These are phyloP conservation scores for Sclerospora graminicola DNA, from an alignment of 352 stramenopile genomes.

Conservation along the genomic window DNA sequence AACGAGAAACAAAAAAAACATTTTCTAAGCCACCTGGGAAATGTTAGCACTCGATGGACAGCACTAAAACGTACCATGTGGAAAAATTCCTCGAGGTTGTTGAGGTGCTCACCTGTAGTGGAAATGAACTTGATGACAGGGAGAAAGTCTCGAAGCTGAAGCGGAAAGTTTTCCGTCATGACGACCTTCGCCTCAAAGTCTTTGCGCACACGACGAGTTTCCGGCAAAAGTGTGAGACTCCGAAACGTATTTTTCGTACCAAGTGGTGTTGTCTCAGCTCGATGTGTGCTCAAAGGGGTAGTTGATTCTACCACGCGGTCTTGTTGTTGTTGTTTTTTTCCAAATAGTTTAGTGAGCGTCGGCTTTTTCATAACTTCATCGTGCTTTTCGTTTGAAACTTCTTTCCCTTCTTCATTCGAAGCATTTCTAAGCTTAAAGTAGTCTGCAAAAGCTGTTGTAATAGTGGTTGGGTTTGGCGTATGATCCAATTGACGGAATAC, in stretches of 20 bases:
- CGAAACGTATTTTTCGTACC: conserved; percentile 49
- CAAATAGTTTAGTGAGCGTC: conserved; percentile 42
- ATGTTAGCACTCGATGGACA: not conserved
- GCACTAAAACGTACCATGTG: conserved; percentile 42
- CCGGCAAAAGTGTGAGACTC: conserved; percentile 48
- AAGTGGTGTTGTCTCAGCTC: not conserved
- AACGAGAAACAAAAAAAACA: not conserved
- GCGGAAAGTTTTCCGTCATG: conserved; percentile 70
- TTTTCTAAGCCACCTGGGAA: not conserved
- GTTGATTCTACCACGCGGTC: conserved; percentile 1
- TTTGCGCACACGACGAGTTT: conserved; percentile 32
- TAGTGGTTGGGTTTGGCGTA: conserved; percentile 59
- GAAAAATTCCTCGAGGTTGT: conserved; percentile 80
- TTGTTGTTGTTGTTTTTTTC: conserved; percentile 18
- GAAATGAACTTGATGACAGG: conserved; percentile 73
- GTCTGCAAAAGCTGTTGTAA: conserved; percentile 54
- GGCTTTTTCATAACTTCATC: conserved; percentile 25
- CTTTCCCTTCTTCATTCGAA: not conserved
- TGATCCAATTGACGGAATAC: conserved; percentile 42
- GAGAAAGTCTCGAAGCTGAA: conserved; percentile 57
- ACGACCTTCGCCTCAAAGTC: conserved; percentile 73
- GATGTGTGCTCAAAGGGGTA: not conserved
- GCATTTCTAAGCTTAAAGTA: conserved; percentile 35
- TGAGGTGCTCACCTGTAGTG: conserved; percentile 59
- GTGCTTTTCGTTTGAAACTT: conserved; percentile 10